These are phyloP conservation scores for Fusarium clavum DNA, from an alignment of 2,329 filamentous ascomycete species.

Conservation along the genomic window DNA sequence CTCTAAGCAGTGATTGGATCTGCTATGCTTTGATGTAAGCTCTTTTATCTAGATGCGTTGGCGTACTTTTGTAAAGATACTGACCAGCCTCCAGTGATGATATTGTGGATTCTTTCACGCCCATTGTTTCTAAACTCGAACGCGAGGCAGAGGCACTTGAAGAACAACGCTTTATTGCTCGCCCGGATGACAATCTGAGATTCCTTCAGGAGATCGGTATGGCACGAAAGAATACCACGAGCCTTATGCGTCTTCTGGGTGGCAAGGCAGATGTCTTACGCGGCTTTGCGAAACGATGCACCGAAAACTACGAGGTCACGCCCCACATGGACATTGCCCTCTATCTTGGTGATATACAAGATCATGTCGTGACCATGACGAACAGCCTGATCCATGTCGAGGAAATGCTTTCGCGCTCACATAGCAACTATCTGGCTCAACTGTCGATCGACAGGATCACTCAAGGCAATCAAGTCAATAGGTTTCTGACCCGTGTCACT, in stretches of 20 bases:
- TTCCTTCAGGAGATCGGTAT: slow-evolving; percentile 92
- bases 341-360: slow-evolving; percentile 97
- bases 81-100: slow-evolving; percentile 72
- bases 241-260: slow-evolving; percentile 88
- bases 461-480: slow-evolving; percentile 88
- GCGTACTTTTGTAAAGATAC: slow-evolving; percentile 37
- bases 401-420: slow-evolving; percentile 93
- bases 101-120: slow-evolving; percentile 95
- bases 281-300: slow-evolving; percentile 98
- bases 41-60: slow-evolving; percentile 18
- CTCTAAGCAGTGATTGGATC: slow-evolving; percentile 96
- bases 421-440: slow-evolving; percentile 96
- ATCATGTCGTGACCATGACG: slow-evolving; percentile 99
- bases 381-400: slow-evolving; percentile 95
- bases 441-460: slow-evolving; percentile 91
- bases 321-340: slow-evolving; percentile 96
- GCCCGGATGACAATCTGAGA: slow-evolving; percentile 86
- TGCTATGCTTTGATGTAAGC: slow-evolving; percentile 97
- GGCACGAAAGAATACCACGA: slow-evolving; percentile 94
- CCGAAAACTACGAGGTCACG: slow-evolving; percentile 95
- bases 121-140: slow-evolving; percentile 88
- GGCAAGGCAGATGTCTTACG: slow-evolving; percentile 99
- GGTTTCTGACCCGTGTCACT: slow-evolving; percentile 93
- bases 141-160: slow-evolving; percentile 91
- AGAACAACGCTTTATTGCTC: slow-evolving; percentile 92